Evolutionary conservation across 2,329 filamentous ascomycete species (phyloP).

Genomic region (Chaetomiaceae sp.): DNA sequence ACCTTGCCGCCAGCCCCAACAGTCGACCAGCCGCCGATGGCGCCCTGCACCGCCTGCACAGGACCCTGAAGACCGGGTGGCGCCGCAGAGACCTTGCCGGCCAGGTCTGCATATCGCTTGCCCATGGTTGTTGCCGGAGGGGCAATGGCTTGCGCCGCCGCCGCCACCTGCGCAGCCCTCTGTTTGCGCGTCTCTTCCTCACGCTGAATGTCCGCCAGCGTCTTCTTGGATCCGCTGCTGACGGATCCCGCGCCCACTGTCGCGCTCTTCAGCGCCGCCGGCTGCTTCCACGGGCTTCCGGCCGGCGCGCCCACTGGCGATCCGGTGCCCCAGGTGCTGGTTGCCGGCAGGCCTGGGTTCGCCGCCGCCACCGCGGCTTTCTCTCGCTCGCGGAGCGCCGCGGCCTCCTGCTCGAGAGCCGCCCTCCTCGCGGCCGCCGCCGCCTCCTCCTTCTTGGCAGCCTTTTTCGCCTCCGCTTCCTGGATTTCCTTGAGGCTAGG

Average conservation of each 20-base stretch:
- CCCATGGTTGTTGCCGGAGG: constrained; percentile 47
- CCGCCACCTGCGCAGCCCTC: constrained; percentile 52
- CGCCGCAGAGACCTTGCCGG: constrained; percentile 57
- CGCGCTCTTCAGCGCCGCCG: constrained; percentile 41
- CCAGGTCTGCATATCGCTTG: constrained; percentile 93
- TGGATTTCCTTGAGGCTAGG: constrained; percentile 96
- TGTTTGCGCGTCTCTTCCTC: constrained; percentile 91
- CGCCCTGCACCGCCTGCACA: constrained; percentile 32
- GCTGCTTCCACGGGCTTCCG: constrained; percentile 62
- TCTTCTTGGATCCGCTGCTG: constrained; percentile 62
- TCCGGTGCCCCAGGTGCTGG: constrained; percentile 80
- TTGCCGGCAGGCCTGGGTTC: constrained; percentile 64
- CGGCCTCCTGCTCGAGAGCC: constrained; percentile 71
- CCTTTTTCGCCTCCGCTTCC: constrained; percentile 87
- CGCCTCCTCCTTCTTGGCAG: constrained; percentile 78
- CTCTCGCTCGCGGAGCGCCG: constrained; percentile 53
- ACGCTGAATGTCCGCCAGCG: constrained; percentile 89
- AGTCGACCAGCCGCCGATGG: constrained; percentile 72
- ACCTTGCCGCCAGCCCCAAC: constrained; percentile 91
- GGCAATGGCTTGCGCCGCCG: constrained; percentile 39
- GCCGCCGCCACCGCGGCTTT: constrained; percentile 57
- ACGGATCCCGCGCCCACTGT: constrained; percentile 27
- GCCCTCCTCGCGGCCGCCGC: constrained; percentile 72
- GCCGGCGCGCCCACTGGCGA: constrained; percentile 58
- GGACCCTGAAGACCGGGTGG: constrained; percentile 38